Base-by-base conservation (phyloP, 768 basidiomycete genomes). In the Lactarius evosmus region DNA sequence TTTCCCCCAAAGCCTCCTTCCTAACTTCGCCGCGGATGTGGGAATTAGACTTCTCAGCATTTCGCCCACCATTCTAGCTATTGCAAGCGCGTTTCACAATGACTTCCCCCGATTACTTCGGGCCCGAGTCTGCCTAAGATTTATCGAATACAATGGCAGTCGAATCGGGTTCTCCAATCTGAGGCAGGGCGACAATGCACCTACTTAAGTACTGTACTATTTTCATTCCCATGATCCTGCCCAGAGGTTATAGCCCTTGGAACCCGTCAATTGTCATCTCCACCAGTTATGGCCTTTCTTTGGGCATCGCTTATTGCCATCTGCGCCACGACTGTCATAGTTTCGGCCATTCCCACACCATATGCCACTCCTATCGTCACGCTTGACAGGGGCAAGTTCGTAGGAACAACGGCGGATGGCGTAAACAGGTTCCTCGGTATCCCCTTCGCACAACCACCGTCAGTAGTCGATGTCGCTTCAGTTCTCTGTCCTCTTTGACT, bases 401-500 rank as follows among this genome's bases (percentile, higher is more conserved):
- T 66, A 25, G 77, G 77, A 1, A 9, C 68, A 1, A 22, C 69
- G 6, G 63, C 65, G 1, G 72, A 72, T 8, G 65, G 63, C 30
- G 69, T 74, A 1, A 65, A 67, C 12, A 63, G 67, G 29, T 80
- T 76, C 61, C 70, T 79, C 1, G 79, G 79, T 7, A 76, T 81
- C 11, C 79, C 76, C 0, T 80, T 75, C 40, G 76, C 78, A 3
- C 69, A 74, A 30, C 74, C 77, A 34, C 76, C 75, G 77, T 80
- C 68, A 11, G 75, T 58, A 56, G 51, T 22, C 40, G 34, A 14
- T 33, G 61, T 51, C 25, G 32, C 27, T 11, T 30, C 30, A 7
- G 25, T 34, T 34, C 9, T 46, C 59, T 36, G 16, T 22, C 19
- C 9, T 33, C n/a, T 29, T 19, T 30, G 7, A 14, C 38, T 22